phyloP scores from a whole-genome alignment of 257 asterid genomes.

The Fraxinus quadrangulata region DNA sequence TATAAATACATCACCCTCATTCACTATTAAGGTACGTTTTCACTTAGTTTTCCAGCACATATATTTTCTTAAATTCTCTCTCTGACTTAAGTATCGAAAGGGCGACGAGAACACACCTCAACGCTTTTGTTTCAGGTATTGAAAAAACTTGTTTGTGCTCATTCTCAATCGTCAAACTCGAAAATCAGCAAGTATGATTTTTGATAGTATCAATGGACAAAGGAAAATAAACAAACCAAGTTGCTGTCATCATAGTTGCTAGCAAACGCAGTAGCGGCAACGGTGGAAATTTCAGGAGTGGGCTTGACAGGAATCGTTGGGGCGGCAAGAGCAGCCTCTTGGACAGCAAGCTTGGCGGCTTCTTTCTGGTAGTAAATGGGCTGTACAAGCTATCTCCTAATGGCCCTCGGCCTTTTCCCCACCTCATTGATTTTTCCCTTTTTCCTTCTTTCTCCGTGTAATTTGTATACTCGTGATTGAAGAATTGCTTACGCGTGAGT shows the following conservation, averaged over 20 bases:
- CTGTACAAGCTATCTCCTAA: constrained; percentile 80
- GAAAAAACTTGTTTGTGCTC: no score
- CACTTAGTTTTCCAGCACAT: no score
- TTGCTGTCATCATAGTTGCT: constrained; percentile 27
- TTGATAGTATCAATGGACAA: no score
- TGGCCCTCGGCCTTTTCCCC: constrained; percentile 82
- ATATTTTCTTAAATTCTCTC: no score
- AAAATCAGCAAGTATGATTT: no score
- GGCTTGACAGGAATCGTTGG: constrained; percentile 72
- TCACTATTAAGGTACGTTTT: no score
- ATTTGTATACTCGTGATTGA: neutral
- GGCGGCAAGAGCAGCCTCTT: constrained; percentile 85
- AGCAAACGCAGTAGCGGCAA: constrained; percentile 25
- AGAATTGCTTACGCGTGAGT: neutral
- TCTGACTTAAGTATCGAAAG: no score
- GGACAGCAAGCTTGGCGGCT: constrained; percentile 78
- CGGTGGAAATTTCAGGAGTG: constrained; percentile 28
- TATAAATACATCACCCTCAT: no score
- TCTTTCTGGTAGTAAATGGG: constrained; percentile 77
- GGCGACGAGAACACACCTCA: no score
- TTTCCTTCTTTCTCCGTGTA: constrained; percentile 12
- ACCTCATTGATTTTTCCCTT: constrained; percentile 86
- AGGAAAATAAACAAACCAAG: constrained; percentile 30
- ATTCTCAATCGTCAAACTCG: no score
- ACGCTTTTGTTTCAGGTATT: no score